These are phyloP conservation scores for Bruguiera hainesii DNA, from an alignment of 441 rosid species.

Conservation along the genomic window DNA sequence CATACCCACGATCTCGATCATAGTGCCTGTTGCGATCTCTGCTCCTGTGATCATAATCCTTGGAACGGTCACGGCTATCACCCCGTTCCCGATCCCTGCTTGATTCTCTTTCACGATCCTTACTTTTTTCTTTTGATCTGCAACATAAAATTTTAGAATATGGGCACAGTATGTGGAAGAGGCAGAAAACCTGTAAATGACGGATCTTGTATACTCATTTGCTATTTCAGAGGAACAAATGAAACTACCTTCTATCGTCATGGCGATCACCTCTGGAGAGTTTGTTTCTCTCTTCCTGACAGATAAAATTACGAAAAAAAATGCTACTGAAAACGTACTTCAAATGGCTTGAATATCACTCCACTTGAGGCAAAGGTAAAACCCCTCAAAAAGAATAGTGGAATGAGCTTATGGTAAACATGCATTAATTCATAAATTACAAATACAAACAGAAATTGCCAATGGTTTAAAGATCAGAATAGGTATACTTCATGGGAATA, in stretches of 20 bases:
- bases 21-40: constrained; percentile 79
- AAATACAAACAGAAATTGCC: no score
- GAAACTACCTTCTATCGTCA: constrained; percentile 54
- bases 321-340: constrained; percentile 22
- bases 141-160: constrained; percentile 11
- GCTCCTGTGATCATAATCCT: constrained; percentile 79
- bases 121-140: constrained; percentile 78
- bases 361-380: constrained; percentile 8
- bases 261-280: constrained; percentile 54
- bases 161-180: background rate
- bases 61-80: constrained; percentile 68
- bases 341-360: constrained; percentile 17
- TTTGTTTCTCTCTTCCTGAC: constrained; percentile 89
- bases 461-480: no score
- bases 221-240: background rate
- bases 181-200: background rate
- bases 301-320: constrained; percentile 28
- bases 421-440: no score
- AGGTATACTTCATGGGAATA: no score
- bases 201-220: background rate
- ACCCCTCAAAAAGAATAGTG: background rate
- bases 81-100: constrained; percentile 67
- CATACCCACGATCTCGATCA: constrained; percentile 68
- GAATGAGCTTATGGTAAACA: background rate
- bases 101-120: constrained; percentile 59